Conservation (phyloP, 1,284 basidiomycete species). For the Ceratobasidium papillatum region DNA sequence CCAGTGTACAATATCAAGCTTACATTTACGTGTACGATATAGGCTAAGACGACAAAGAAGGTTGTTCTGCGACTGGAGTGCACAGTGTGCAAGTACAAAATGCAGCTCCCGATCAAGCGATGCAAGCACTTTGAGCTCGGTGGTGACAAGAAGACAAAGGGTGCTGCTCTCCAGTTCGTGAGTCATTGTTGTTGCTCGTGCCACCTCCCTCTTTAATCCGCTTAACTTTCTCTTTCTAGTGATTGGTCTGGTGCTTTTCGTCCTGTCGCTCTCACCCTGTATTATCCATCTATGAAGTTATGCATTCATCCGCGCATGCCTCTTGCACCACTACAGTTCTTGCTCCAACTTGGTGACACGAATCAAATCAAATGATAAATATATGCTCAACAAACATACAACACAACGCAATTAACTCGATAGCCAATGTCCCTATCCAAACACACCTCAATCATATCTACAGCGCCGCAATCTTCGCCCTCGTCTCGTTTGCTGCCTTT, state of each 20-base stretch:
- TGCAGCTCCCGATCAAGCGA: slow-evolving; percentile 94
- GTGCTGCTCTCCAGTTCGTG: slow-evolving; percentile 91
- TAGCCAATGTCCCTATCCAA: not conserved
- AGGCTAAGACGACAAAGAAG: slow-evolving; percentile 99
- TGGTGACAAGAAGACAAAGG: slow-evolving; percentile 99
- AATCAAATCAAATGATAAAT: slow-evolving; percentile 1
- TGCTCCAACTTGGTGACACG: not conserved
- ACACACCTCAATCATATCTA: not conserved
- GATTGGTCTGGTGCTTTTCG: slow-evolving; percentile 17
- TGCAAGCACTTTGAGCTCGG: slow-evolving; percentile 99
- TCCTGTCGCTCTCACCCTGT: slow-evolving; percentile 24
- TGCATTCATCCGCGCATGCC: slow-evolving; percentile 35
- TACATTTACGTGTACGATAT: slow-evolving; percentile 38
- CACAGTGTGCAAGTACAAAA: slow-evolving; percentile 99
- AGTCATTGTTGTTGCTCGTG: slow-evolving; percentile 49
- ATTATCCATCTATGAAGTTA: slow-evolving; percentile 39
- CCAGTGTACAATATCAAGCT: not conserved
- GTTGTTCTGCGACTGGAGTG: slow-evolving; percentile 98
- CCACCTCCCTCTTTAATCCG: no score
- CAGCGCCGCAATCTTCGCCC: slow-evolving; percentile 39
- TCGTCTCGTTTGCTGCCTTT: slow-evolving; percentile 32
- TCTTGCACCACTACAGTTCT: not conserved
- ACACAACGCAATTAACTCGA: slow-evolving; percentile 1
- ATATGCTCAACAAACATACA: slow-evolving; percentile 9
- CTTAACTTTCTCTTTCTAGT: not conserved